These are phyloP conservation scores for Chenopodium berlandieri DNA, from an alignment of 148 eudicot species.

Conservation along the genomic window DNA sequence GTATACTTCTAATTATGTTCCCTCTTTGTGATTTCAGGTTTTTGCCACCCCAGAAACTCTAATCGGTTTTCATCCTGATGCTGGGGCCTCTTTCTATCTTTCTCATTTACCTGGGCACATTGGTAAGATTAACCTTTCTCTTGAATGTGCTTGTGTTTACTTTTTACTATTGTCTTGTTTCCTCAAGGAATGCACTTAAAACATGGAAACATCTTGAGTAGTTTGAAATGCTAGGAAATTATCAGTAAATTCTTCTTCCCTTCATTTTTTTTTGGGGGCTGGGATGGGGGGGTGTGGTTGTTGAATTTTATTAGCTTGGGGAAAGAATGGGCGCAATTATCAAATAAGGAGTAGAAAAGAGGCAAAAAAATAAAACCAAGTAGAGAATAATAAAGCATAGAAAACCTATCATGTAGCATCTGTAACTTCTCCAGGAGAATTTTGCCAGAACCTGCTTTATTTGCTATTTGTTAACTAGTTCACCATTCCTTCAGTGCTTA, in stretches of 20 bases:
- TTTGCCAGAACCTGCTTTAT: no score
- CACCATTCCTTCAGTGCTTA: not conserved
- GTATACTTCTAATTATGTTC: not conserved
- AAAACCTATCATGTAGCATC: no score
- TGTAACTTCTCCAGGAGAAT: no score
- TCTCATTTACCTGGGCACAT: slow-evolving; percentile 83
- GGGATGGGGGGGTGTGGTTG: no score
- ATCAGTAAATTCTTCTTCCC: not conserved
- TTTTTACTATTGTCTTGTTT: not conserved
- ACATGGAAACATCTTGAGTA: not conserved
- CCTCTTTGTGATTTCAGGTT: slow-evolving; percentile 44
- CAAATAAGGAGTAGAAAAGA: no score
- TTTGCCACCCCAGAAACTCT: slow-evolving; percentile 92
- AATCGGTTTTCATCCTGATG: slow-evolving; percentile 95
- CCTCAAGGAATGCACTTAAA: not conserved
- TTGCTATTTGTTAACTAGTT: not conserved
- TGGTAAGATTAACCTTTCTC: slow-evolving; percentile 38
- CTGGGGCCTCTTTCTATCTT: slow-evolving; percentile 87
- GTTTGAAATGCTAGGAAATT: not conserved
- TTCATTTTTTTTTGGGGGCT: not conserved
- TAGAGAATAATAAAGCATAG: no score
- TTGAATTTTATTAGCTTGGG: no score
- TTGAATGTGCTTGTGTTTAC: not conserved
- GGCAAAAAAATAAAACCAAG: no score
- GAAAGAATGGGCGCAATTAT: no score